Base-by-base conservation (phyloP, 305 asterid genomes). In the Plantago coronopus region DNA sequence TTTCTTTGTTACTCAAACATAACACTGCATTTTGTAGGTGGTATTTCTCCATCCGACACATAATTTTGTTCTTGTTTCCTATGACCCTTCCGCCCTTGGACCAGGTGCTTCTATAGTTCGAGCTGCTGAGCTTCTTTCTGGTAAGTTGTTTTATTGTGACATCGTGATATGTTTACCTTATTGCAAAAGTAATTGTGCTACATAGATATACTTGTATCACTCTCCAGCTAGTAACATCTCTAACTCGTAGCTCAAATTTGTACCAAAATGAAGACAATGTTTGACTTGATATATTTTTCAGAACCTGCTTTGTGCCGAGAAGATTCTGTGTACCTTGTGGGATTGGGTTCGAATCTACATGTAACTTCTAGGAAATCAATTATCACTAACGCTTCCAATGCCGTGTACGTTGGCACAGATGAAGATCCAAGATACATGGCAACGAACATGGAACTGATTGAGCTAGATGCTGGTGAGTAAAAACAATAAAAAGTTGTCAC, bases 21-120 rank as follows among this genome's bases (percentile, higher is more conserved):
- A 45, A 57, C n/a, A 15, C 58, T 17, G 46, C 62, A 59, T 69
- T 64, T 69, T 64, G 19, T 80, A 93, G 99, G 99, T 94, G 54
- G 95, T 94, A 69, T 94, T 89, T 77, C 97, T 94, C 75, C 97
- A 94, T 73, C 99, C 99, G 34, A 94, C 90, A 59, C 99, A 94
- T 72, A 94, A 94, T 76, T 94, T 79, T 75, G 97, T 96, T 38
- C 83, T 94, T 70, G 95, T 94, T 63, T 95, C 99, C 14, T 94
- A 89, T 63, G 83, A 87, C 62, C 99, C 99, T 68, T 79, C 96
- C 43, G 81, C 93, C 19, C 79, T 94, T 70, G 99, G 96, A 74
- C 72, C 76, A 55, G 99, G 96, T 69, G 77, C 88, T 61, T 85
- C 96, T 48, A 74, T 78, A 68, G 95, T 94, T 73, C 88, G 86